phyloP scores from a whole-genome alignment of 805 yeast species.

The Candida pini region DNA sequence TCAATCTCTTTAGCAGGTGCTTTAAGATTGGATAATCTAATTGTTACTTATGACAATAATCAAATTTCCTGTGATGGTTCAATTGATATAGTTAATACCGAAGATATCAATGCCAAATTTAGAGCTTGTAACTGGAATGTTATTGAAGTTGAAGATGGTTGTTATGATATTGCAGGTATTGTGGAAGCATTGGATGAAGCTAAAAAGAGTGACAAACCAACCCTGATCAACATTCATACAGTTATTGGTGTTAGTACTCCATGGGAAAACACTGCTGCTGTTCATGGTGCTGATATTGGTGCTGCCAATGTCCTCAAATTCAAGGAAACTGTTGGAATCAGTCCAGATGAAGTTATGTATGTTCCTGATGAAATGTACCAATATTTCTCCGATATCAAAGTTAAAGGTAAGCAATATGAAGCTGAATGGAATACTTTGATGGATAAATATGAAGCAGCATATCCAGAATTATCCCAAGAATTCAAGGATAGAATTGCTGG shows the following conservation, averaged over 20 bases:
- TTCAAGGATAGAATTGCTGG: constrained; percentile 68
- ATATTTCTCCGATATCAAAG: constrained; percentile 51
- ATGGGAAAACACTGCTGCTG: constrained; percentile 78
- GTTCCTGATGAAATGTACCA: constrained; percentile 82
- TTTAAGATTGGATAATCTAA: constrained; percentile 83
- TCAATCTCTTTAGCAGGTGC: constrained; percentile 95
- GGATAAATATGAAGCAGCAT: constrained; percentile 53
- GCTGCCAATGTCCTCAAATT: constrained; percentile 84
- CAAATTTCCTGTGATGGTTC: constrained; percentile 94
- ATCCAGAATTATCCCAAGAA: constrained; percentile 75
- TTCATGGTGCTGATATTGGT: constrained; percentile 95
- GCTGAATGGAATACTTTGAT: constrained; percentile 66
- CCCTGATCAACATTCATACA: constrained; percentile 82
- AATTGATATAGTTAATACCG: constrained; percentile 86
- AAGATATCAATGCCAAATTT: constrained; percentile 79
- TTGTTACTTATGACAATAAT: constrained; percentile 95
- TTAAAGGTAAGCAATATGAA: constrained; percentile 61
- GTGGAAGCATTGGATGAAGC: constrained; percentile 70
- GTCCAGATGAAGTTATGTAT: constrained; percentile 71
- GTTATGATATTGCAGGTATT: constrained; percentile 69
- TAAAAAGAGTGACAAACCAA: constrained; percentile 77
- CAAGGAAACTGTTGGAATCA: constrained; percentile 76
- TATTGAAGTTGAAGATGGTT: constrained; percentile 69
- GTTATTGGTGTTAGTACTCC: constrained; percentile 91
- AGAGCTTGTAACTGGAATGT: constrained; percentile 95